phyloP scores from a whole-genome alignment of 352 stramenopile genomes.

The Globisporangium acanthophoron region DNA sequence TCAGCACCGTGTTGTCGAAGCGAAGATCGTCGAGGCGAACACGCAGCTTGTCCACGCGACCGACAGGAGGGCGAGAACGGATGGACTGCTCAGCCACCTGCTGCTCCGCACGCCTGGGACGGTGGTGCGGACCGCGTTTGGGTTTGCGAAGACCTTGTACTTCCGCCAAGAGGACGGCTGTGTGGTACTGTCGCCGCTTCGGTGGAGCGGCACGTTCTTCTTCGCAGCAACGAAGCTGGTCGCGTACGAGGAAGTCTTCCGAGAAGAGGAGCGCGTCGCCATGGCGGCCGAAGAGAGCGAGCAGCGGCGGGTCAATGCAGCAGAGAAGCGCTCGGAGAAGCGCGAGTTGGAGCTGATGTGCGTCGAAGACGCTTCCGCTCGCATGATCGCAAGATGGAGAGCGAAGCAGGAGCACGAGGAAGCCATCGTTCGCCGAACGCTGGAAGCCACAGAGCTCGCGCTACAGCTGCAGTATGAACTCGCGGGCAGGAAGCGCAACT shows the following conservation, averaged over 20 bases:
- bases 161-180: conserved; percentile 49
- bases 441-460: conserved; percentile 41
- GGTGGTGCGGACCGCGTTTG: conserved; percentile 39
- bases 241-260: conserved; percentile 30
- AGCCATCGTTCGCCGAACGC: conserved; percentile 8
- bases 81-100: conserved; percentile 30
- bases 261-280: conserved; percentile 35
- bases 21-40: conserved; percentile 12
- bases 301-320: conserved; percentile 15
- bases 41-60: conserved; percentile 17
- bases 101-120: conserved; percentile 34
- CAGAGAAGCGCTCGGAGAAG: conserved; percentile 18
- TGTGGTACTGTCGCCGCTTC: conserved; percentile 33
- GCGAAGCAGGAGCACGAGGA: conserved; percentile 38
- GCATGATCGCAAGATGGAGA: conserved; percentile 29
- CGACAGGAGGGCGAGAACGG: conserved; percentile 12
- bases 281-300: conserved; percentile 43
- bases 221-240: conserved; percentile 40
- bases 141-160: conserved; percentile 35
- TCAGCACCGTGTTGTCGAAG: conserved; percentile 20
- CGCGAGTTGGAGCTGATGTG: conserved; percentile 30
- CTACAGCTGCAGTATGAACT: conserved; percentile 51
- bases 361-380: conserved; percentile 37
- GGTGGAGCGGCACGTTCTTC: conserved; percentile 54
- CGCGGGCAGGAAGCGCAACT: conserved; percentile 13